phyloP scores from a whole-genome alignment of 768 basidiomycete genomes.

The Fomitopsis serialis region DNA sequence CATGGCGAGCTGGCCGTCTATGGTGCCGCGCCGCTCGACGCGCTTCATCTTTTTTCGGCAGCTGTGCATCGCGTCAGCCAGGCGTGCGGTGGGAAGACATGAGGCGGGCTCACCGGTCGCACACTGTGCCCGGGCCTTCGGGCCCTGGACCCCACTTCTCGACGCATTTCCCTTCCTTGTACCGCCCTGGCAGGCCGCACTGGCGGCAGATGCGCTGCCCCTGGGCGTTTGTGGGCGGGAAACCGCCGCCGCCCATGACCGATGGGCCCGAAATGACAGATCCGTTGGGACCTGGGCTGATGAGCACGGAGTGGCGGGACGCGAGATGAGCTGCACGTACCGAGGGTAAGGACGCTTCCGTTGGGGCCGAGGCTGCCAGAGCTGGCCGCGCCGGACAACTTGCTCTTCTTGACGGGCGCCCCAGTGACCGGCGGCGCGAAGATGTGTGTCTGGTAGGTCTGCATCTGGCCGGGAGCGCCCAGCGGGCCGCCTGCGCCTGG shows the following conservation, averaged over 20 bases:
- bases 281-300: conserved; percentile 14
- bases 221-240: conserved; percentile 31
- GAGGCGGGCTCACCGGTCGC: conserved; percentile 52
- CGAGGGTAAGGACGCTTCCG: conserved; percentile 19
- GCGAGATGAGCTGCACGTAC: conserved; percentile 9
- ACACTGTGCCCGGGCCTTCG: conserved; percentile 78
- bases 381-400: conserved; percentile 19
- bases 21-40: conserved; percentile 66
- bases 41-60: conserved; percentile 88
- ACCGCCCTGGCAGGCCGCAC: conserved; percentile 67
- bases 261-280: conserved; percentile 19
- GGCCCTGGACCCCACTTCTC: conserved; percentile 88
- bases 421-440: conserved; percentile 73
- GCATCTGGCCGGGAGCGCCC: conserved; percentile 30
- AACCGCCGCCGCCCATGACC: conserved; percentile 25
- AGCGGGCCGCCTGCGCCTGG: conserved; percentile 23
- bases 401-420: conserved; percentile 63
- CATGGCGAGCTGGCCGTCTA: conserved; percentile 33
- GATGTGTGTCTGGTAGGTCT: conserved; percentile 58
- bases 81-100: not conserved
- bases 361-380: conserved; percentile 7
- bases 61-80: conserved; percentile 25
- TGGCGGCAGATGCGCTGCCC: conserved; percentile 77
- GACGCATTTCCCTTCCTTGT: conserved; percentile 82
- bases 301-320: not conserved